phyloP scores from a whole-genome alignment of 805 yeast genomes.

The Ogataea paraovalis region DNA sequence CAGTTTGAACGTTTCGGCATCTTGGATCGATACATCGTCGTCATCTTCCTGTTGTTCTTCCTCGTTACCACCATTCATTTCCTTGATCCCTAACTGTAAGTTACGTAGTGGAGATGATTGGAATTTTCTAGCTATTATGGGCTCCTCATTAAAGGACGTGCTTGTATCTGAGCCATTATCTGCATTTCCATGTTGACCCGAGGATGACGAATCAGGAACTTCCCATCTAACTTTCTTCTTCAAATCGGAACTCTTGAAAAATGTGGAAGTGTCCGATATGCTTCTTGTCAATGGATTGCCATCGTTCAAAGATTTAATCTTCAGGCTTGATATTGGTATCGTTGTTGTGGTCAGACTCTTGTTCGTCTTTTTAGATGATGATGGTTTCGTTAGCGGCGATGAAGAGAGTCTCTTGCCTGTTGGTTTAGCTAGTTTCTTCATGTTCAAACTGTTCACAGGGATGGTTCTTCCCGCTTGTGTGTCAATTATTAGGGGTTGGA shows the following conservation, averaged over 20 bases:
- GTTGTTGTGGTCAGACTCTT: not conserved
- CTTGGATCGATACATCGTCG: not conserved
- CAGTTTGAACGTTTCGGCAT: not conserved
- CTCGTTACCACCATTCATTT: not conserved
- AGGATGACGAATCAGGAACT: slow-evolving; percentile 26
- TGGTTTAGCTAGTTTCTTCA: not conserved
- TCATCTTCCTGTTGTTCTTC: not conserved
- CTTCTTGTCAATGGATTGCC: slow-evolving; percentile 5
- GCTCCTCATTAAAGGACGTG: slow-evolving; percentile 9
- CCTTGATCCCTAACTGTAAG: not conserved
- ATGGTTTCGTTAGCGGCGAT: slow-evolving; percentile 20
- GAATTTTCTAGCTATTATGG: slow-evolving; percentile 2
- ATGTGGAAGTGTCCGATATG: slow-evolving; percentile 2
- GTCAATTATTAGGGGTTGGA: slow-evolving; percentile 1
- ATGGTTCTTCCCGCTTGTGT: not conserved
- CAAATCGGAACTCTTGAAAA: not conserved
- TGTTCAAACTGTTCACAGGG: not conserved
- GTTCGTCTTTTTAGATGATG: slow-evolving; percentile 13
- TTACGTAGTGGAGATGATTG: slow-evolving; percentile 8
- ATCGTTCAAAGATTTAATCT: slow-evolving; percentile 4
- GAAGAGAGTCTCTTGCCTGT: slow-evolving; percentile 21
- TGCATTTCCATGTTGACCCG: not conserved
- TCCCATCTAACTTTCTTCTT: slow-evolving; percentile 47
- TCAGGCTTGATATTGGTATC: not conserved
- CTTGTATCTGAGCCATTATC: slow-evolving; percentile 14